phyloP scores from a whole-genome alignment of 495 filamentous ascomycete genomes.

The Neurospora sp. region DNA sequence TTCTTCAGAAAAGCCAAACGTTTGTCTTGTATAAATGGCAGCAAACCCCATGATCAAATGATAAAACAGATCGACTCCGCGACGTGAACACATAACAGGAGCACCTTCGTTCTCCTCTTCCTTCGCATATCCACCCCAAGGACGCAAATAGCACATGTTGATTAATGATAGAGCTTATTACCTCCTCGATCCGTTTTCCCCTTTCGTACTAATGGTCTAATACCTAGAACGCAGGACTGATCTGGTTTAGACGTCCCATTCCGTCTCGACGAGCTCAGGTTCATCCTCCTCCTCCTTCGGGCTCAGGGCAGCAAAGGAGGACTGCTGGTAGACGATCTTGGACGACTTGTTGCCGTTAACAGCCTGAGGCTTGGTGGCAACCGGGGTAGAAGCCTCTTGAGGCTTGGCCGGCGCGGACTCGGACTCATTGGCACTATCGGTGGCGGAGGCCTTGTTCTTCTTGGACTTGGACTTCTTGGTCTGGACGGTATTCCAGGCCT shows the following conservation, averaged over 20 bases:
- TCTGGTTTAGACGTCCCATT: conserved; percentile 38
- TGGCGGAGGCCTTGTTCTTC: conserved; percentile 29
- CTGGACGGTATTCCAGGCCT: conserved; percentile 66
- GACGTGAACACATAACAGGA: not conserved
- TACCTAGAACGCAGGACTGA: not conserved
- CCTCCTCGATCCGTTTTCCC: not conserved
- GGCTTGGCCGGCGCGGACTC: conserved; percentile 10
- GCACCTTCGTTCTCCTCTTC: not conserved
- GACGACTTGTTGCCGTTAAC: conserved; percentile 17
- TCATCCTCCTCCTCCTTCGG: conserved; percentile 30
- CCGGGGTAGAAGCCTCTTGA: conserved; percentile 4
- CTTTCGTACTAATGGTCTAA: not conserved
- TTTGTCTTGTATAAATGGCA: not conserved
- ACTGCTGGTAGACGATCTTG: conserved; percentile 28
- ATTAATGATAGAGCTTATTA: not conserved
- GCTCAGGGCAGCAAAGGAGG: conserved; percentile 39
- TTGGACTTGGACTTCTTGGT: conserved; percentile 53
- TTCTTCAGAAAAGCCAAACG: not conserved
- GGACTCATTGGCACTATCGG: conserved; percentile 19
- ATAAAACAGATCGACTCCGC: not conserved
- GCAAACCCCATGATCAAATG: not conserved
- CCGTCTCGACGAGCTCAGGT: conserved; percentile 21
- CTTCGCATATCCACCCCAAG: not conserved
- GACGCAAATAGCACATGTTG: not conserved
- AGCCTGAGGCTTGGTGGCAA: conserved; percentile 15